These are phyloP conservation scores for Magnaporthiopsis incrustans DNA, from an alignment of 2,329 filamentous ascomycete genomes.

Conservation along the genomic window DNA sequence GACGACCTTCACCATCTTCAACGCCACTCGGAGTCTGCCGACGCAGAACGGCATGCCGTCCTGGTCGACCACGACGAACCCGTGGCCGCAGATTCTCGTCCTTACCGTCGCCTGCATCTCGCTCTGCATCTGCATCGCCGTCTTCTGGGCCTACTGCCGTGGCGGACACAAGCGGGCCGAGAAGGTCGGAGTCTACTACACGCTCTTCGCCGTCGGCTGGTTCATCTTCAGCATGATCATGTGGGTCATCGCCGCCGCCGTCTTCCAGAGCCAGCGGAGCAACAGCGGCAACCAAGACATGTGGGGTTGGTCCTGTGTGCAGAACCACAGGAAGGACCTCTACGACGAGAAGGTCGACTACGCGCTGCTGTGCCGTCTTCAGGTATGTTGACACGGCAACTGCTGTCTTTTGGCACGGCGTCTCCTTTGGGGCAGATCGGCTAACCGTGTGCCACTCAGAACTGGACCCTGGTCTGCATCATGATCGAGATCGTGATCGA, in stretches of 20 bases:
- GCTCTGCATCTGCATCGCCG: constrained; percentile 65
- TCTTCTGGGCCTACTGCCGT: constrained; percentile 81
- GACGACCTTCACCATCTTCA: constrained; percentile 87
- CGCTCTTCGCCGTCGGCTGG: constrained; percentile 84
- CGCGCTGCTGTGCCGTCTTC: constrained; percentile 80
- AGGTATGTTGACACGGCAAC: constrained; percentile 41
- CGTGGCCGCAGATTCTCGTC: constrained; percentile 85
- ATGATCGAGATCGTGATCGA: constrained; percentile 95
- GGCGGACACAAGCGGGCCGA: constrained; percentile 84
- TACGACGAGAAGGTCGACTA: constrained; percentile 81
- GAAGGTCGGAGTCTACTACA: constrained; percentile 93
- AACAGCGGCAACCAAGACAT: constrained; percentile 75
- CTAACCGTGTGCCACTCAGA: constrained; percentile 42
- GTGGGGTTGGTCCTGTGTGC: constrained; percentile 96
- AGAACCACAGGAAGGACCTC: constrained; percentile 72
- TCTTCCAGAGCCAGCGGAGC: constrained; percentile 72
- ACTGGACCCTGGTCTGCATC: constrained; percentile 93
- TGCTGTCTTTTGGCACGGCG: not conserved
- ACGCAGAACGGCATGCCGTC: constrained; percentile 71
- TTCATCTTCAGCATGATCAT: constrained; percentile 90
- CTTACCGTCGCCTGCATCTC: constrained; percentile 74
- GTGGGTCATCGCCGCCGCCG: constrained; percentile 79
- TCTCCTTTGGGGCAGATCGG: not conserved
- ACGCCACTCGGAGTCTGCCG: constrained; percentile 69
- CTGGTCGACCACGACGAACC: constrained; percentile 72